A percentile compares a stretch with the other conserved stretches of the same genome.
Conservation (phyloP, 169 alveolate species). For the Plasmodium relictum region DNA sequence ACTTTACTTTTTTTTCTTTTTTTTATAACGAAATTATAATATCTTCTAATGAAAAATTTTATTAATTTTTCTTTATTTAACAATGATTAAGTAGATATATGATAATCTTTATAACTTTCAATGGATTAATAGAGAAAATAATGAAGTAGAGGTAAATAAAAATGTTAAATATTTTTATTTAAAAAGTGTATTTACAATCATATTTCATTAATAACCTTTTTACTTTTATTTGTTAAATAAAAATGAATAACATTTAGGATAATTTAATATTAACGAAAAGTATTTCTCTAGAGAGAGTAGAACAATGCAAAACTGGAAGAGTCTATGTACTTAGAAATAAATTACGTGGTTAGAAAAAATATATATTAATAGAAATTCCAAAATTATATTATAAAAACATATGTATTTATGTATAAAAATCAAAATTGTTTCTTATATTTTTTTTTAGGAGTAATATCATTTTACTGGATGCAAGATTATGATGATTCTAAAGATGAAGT, state of each 20-base stretch:
- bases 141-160: constrained; percentile 73
- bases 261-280: constrained; percentile 68
- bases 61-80: no score
- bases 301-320: constrained; percentile 72
- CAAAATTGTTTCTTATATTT: not conserved
- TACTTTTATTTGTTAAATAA: not conserved
- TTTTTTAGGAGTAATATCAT: constrained; percentile 37
- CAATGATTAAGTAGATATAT: constrained; percentile 38
- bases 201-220: no score
- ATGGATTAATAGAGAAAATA: constrained; percentile 75
- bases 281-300: constrained; percentile 50
- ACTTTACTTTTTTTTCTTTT: no score
- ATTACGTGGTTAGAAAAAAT: constrained; percentile 27
- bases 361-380: not conserved
- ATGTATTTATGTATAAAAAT: not conserved
- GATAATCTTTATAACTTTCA: constrained; percentile 74
- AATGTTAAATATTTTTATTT: not conserved
- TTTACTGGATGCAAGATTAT: constrained; percentile 77
- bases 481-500: constrained; percentile 78
- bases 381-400: no score
- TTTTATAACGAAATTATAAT: no score
- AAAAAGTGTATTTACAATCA: no score
- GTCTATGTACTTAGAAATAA: constrained; percentile 70
- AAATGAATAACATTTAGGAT: constrained; percentile 34
- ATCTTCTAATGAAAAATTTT: no score